Conservation (phyloP, 805 yeast genomes). For the Wickerhamiella musiphila region DNA sequence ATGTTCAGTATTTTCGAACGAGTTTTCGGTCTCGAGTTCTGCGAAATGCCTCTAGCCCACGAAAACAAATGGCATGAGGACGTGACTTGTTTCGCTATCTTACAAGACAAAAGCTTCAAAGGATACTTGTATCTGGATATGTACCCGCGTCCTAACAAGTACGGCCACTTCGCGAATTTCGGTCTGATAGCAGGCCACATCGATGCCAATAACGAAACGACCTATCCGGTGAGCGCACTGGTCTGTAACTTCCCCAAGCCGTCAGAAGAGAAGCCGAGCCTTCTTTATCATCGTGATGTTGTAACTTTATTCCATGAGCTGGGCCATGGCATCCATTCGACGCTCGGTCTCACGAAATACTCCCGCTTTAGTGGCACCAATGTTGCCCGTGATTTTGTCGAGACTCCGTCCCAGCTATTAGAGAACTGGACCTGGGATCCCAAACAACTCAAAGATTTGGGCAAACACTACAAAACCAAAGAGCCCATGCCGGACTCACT, state of each 20-base stretch:
- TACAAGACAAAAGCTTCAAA: conserved; percentile 46
- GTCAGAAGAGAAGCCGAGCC: conserved; percentile 46
- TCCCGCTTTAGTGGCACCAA: conserved; percentile 60
- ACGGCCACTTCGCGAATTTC: conserved; percentile 79
- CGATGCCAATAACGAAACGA: conserved; percentile 20
- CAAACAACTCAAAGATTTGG: conserved; percentile 37
- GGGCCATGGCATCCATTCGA: conserved; percentile 76
- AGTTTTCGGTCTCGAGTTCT: conserved; percentile 52
- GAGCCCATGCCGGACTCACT: conserved; percentile 39
- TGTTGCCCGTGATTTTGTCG: conserved; percentile 76
- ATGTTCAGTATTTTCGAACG: conserved; percentile 60
- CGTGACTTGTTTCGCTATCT: conserved; percentile 44
- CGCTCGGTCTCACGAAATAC: conserved; percentile 47
- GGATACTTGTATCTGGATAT: conserved; percentile 71
- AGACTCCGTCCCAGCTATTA: conserved; percentile 79
- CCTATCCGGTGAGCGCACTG: conserved; percentile 55
- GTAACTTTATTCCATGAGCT: conserved; percentile 78
- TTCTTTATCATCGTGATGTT: conserved; percentile 62
- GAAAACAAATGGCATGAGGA: conserved; percentile 57
- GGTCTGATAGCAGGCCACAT: conserved; percentile 5
- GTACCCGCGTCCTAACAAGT: conserved; percentile 75
- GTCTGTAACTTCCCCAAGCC: conserved; percentile 79
- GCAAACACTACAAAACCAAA: conserved; percentile 47
- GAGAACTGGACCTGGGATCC: conserved; percentile 80
- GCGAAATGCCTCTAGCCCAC: conserved; percentile 31